phyloP scores from a whole-genome alignment of 768 basidiomycete species.

The Nevesoporus exiguus region DNA sequence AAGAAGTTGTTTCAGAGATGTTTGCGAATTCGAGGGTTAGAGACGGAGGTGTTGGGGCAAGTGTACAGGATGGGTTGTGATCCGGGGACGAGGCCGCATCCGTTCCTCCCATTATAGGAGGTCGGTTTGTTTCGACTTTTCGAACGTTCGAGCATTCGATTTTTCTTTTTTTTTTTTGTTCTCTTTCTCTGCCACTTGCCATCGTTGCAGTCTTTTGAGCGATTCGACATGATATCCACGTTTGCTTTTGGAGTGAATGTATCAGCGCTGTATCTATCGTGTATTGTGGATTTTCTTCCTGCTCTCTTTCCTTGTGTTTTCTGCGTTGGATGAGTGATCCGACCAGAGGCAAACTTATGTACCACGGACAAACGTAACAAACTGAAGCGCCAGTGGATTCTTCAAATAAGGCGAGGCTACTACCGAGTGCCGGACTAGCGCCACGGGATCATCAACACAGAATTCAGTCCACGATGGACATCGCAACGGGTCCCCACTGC shows the following conservation, averaged over 20 bases:
- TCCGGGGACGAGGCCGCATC: constrained; percentile 13
- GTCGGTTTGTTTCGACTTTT: not conserved
- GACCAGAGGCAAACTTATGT: too few relatives aligned
- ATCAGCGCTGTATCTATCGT: constrained; percentile 23
- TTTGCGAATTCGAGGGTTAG: constrained; percentile 64
- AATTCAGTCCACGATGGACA: too few relatives aligned
- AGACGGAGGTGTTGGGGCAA: constrained; percentile 51
- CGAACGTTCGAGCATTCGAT: not conserved
- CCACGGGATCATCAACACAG: too few relatives aligned
- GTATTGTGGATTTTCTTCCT: constrained; percentile 13
- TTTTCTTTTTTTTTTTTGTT: not conserved
- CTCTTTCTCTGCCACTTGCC: not conserved
- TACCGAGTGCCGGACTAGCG: too few relatives aligned
- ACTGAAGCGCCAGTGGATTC: too few relatives aligned
- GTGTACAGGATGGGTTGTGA: constrained; percentile 38
- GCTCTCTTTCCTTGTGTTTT: constrained; percentile 3
- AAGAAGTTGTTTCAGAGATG: constrained; percentile 76
- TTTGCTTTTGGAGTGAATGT: constrained; percentile 20
- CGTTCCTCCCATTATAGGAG: constrained; percentile 21
- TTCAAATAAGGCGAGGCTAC: too few relatives aligned
- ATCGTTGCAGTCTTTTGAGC: not conserved
- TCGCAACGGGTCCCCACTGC: too few relatives aligned
- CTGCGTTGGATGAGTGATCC: too few relatives aligned
- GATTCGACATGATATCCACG: constrained; percentile 10
- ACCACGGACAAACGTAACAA: too few relatives aligned